Base-by-base conservation (phyloP, 2,329 filamentous ascomycete genomes). In the Curvularia sp. region DNA sequence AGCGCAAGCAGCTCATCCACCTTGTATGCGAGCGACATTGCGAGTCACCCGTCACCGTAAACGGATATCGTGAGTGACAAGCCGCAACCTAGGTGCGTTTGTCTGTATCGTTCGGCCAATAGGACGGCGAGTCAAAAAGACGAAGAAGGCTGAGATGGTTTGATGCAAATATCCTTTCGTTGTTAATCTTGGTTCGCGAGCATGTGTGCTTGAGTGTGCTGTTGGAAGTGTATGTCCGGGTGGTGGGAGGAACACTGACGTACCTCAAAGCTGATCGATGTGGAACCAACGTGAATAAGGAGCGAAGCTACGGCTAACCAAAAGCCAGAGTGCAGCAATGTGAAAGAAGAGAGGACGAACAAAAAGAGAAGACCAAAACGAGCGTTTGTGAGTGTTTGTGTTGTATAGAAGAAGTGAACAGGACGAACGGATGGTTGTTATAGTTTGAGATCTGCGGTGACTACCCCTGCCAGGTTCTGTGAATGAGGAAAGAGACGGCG, bases 1-100 rank as follows among this genome's bases (percentile, higher is more conserved):
- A 79, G 67, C 44, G 77, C 77, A 35, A 79, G 72, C 9, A 79
- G 67, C 64, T 79, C 76, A 55, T 78, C 77, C 9, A 78, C 75
- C 55, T 75, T 78, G 66, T 78, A 79, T 60, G 72, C 70, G 42
- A 71, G 60, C 51, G 74, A 73, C 74, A 77, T 76, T 41, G 48
- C 53, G 31, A 57, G 26, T 49, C 49, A 31, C 53, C 41, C 42
- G 61, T 58, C 54, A 54, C 60, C 44, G 46, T 49, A 38, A 53
- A 28, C 48, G 31, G 50, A 55, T 44, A 55, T 44, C 49, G 51
- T 30, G 52, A 55, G 50, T 52, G 57, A 56, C 53, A 55, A 62
- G 46, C 48, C 52, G 61, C 38, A 33, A 55, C 47, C 35, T 58
- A 38, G 49, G 46, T 51, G 49, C 38, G 46, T 39, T 47, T 47